Evolutionary conservation across 768 basidiomycete species (phyloP).

Genomic region (Xerocomus spinulosus): DNA sequence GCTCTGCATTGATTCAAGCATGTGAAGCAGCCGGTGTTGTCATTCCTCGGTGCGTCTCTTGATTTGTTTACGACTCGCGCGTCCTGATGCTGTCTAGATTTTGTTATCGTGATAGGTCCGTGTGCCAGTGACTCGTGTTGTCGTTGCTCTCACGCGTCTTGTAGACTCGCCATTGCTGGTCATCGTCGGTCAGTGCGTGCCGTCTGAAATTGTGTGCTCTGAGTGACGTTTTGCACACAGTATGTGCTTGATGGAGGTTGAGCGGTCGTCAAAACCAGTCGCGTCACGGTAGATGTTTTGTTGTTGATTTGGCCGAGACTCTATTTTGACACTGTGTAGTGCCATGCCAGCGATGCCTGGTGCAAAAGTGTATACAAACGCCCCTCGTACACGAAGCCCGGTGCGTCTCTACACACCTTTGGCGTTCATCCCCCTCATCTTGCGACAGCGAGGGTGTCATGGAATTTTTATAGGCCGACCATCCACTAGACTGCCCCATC

Average conservation of each 20-base stretch:
- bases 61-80: conserved; percentile 1
- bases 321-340: conserved; percentile 34
- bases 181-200: conserved; percentile 77
- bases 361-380: conserved; percentile 88
- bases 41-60: conserved; percentile 61
- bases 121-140: background rate
- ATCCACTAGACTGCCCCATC: conserved; percentile 97
- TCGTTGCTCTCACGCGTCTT: conserved; percentile 1
- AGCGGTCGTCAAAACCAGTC: conserved; percentile 90
- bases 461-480: conserved; percentile 97
- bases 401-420: conserved; percentile 34
- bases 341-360: conserved; percentile 99
- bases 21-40: conserved; percentile 85
- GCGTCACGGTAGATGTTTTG: conserved; percentile 73
- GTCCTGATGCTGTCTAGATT: conserved; percentile 45
- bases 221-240: conserved; percentile 35
- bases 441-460: conserved; percentile 85
- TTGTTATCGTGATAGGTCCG: conserved; percentile 81
- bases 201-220: conserved; percentile 1
- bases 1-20: conserved; percentile 94
- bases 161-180: conserved; percentile 90
- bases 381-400: conserved; percentile 84
- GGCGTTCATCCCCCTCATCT: conserved; percentile 7
- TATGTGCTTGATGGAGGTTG: conserved; percentile 99
- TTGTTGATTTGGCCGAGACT: background rate